Percentiles rank a stretch among this genome's conserved stretches.
phyloP scores from a whole-genome alignment of 768 basidiomycete genomes.

The Pisolithus albus region DNA sequence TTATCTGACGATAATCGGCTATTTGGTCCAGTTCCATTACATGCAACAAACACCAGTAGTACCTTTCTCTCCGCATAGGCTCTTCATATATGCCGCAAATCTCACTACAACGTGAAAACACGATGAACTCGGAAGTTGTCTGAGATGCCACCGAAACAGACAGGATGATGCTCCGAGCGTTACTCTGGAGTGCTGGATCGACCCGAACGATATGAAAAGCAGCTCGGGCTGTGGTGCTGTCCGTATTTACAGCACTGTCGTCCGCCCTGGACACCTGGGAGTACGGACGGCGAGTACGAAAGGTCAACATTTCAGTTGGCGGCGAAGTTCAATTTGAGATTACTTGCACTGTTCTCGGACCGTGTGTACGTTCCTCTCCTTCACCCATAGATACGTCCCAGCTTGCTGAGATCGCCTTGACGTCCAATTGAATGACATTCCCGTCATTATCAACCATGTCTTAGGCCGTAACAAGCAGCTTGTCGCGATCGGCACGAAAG shows the following conservation, averaged over 20 bases:
- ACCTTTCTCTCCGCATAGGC: slow-evolving; percentile 4
- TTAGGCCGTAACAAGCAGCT: slow-evolving; percentile 17
- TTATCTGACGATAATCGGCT: slow-evolving; percentile 2
- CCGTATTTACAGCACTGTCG: no score
- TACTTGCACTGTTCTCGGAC: not conserved
- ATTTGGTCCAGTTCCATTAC: slow-evolving; percentile 15
- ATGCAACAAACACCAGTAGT: slow-evolving; percentile 12
- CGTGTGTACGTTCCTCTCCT: slow-evolving; percentile 3
- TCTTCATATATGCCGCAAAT: slow-evolving; percentile 8
- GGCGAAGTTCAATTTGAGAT: not conserved
- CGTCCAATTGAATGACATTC: not conserved
- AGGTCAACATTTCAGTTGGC: slow-evolving; percentile 17
- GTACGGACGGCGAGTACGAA: slow-evolving; percentile 12
- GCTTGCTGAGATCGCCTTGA: not conserved
- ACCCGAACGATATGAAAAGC: not conserved
- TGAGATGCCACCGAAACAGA: slow-evolving; percentile 7
- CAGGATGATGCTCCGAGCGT: slow-evolving; percentile 13
- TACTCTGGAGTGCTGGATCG: not conserved
- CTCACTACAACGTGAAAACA: slow-evolving; percentile 10
- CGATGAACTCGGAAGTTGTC: slow-evolving; percentile 12
- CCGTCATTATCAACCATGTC: not conserved
- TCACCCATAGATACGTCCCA: not conserved
- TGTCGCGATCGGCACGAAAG: slow-evolving; percentile 1
- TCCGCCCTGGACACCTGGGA: slow-evolving; percentile 4
- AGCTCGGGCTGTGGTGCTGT: not conserved